Percentiles rank a stretch among this genome's conserved stretches.
These are phyloP conservation scores for Aureobasidium sp. DNA, from an alignment of 2,329 filamentous ascomycete species.

Conservation along the genomic window DNA sequence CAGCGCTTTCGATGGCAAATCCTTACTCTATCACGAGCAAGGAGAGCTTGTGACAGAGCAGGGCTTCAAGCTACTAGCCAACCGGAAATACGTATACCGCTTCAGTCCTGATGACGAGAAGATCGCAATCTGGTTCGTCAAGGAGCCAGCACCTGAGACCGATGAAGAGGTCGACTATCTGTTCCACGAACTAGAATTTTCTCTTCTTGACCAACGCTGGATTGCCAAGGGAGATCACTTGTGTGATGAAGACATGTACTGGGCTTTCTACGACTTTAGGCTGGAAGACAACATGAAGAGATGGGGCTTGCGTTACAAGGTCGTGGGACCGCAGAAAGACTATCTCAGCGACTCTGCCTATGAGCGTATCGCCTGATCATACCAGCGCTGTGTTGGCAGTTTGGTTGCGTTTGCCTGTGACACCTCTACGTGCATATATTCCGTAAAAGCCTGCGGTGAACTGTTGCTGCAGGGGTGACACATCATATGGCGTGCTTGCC, in stretches of 20 bases:
- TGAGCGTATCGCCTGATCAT: slow-evolving; percentile 14
- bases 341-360: slow-evolving; percentile 31
- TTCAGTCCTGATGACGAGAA: slow-evolving; percentile 55
- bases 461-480: neutral
- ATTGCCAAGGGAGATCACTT: slow-evolving; percentile 59
- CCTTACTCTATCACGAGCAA: slow-evolving; percentile 28
- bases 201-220: slow-evolving; percentile 38
- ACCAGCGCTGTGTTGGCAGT: neutral
- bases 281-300: slow-evolving; percentile 22
- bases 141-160: slow-evolving; percentile 46
- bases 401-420: neutral
- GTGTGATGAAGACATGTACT: slow-evolving; percentile 64
- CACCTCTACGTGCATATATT: neutral
- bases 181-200: slow-evolving; percentile 66
- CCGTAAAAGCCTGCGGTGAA: neutral
- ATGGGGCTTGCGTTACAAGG: slow-evolving; percentile 29
- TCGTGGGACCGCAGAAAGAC: slow-evolving; percentile 30
- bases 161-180: slow-evolving; percentile 54
- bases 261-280: slow-evolving; percentile 60
- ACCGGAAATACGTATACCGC: slow-evolving; percentile 63
- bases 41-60: slow-evolving; percentile 28
- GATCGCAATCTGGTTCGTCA: slow-evolving; percentile 68
- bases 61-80: slow-evolving; percentile 47
- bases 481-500: slow-evolving; percentile 7
- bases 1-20: slow-evolving; percentile 17